phyloP scores from a whole-genome alignment of 164 flowering plant genomes.

The Annona squamosa region DNA sequence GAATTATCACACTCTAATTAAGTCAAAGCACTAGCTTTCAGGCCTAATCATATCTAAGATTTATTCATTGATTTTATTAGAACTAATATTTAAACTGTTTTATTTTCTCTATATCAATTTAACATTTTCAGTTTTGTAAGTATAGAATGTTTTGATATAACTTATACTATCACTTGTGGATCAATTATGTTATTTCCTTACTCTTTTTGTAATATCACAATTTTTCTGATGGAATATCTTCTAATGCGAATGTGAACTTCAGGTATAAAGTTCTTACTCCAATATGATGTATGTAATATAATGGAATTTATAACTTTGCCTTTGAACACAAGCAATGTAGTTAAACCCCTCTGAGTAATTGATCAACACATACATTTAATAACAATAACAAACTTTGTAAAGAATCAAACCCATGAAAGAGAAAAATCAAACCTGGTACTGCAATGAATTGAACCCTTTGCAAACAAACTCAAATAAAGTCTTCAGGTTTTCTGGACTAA shows the following conservation, averaged over 20 bases:
- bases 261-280: not conserved
- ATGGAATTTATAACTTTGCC: not conserved
- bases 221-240: not conserved
- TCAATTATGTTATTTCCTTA: no score
- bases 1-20: no score
- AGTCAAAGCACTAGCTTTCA: no score
- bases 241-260: not conserved
- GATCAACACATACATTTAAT: no score
- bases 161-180: no score
- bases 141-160: no score
- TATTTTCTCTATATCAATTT: no score
- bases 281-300: not conserved
- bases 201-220: no score
- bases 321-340: not conserved
- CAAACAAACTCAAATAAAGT: conserved; percentile 83
- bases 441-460: conserved; percentile 72
- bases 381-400: not conserved
- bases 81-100: no score
- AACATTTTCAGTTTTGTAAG: no score
- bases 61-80: no score
- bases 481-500: conserved; percentile 92
- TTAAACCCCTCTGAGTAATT: not conserved
- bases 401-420: not conserved
- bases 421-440: conserved; percentile 58
- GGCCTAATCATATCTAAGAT: no score